These are phyloP conservation scores for Pulveroboletus frians DNA, from an alignment of 768 basidiomycete species.

Conservation along the genomic window DNA sequence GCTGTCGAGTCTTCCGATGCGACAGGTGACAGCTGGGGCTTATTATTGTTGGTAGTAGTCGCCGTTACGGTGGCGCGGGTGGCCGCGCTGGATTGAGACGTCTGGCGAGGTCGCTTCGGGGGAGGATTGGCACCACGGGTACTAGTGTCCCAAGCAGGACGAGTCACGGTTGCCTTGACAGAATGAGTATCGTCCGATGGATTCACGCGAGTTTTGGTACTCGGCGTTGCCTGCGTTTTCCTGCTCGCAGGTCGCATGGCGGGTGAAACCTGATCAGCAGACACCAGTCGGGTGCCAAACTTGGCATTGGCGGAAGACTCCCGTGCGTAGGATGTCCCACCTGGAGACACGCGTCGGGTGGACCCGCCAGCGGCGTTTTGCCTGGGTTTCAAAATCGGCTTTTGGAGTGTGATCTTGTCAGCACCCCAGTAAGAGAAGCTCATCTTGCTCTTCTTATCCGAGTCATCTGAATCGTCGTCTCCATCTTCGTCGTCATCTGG, in stretches of 20 bases:
- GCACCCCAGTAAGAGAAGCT: constrained; percentile 93
- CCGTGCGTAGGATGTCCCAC: constrained; percentile 56
- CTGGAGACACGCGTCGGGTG: constrained; percentile 38
- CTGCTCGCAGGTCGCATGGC: constrained; percentile 58
- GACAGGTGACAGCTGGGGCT: constrained; percentile 57
- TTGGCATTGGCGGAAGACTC: constrained; percentile 90
- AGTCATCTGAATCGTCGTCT: constrained; percentile 79
- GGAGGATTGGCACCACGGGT: constrained; percentile 40
- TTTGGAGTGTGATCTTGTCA: constrained; percentile 84
- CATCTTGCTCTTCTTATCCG: constrained; percentile 89
- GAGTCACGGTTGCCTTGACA: constrained; percentile 67
- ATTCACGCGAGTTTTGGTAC: constrained; percentile 43
- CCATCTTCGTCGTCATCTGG: constrained; percentile 58
- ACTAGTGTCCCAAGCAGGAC: constrained; percentile 69
- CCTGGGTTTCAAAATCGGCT: constrained; percentile 56
- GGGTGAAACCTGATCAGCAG: constrained; percentile 45
- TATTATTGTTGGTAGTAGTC: constrained; percentile 28
- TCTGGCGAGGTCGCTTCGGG: constrained; percentile 62
- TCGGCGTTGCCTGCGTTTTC: constrained; percentile 41
- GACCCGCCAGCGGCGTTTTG: constrained; percentile 32
- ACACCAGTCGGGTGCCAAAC: constrained; percentile 79
- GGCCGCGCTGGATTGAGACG: constrained; percentile 66
- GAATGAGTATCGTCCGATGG: constrained; percentile 62
- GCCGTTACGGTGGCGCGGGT: constrained; percentile 37
- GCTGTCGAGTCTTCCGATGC: constrained; percentile 74